Evolutionary conservation across 805 yeast species (phyloP).

Genomic region (Ogataea trehaloabstinens): DNA sequence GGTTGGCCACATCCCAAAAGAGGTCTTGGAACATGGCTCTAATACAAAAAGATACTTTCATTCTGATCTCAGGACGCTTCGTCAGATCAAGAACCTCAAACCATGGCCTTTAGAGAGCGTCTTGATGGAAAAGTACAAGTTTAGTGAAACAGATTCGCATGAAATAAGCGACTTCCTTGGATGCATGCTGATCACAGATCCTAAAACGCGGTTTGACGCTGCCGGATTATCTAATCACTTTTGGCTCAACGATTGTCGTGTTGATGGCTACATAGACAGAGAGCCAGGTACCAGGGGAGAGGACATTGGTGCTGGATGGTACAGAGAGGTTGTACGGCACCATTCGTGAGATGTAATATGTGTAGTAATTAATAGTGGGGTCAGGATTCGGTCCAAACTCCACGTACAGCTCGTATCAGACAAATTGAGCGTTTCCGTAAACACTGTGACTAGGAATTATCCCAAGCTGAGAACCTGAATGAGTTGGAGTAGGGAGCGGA

Average conservation of each 20-base stretch:
- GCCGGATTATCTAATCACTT: slow-evolving; percentile 91
- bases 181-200: slow-evolving; percentile 82
- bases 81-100: slow-evolving; percentile 76
- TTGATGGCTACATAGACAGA: slow-evolving; percentile 75
- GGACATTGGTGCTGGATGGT: slow-evolving; percentile 88
- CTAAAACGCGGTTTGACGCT: slow-evolving; percentile 85
- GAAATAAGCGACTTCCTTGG: slow-evolving; percentile 72
- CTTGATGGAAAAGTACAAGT: slow-evolving; percentile 79
- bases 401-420: no score
- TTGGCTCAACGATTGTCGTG: slow-evolving; percentile 77
- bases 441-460: no score
- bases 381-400: background rate
- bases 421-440: no score
- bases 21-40: slow-evolving; percentile 57
- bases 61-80: slow-evolving; percentile 43
- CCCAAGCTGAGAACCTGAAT: no score
- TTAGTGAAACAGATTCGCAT: slow-evolving; percentile 62
- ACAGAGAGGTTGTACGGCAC: slow-evolving; percentile 49
- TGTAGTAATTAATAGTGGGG: no score
- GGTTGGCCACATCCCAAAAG: slow-evolving; percentile 45
- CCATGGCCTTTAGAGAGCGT: slow-evolving; percentile 89
- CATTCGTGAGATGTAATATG: background rate
- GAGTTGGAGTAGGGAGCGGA: no score
- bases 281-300: slow-evolving; percentile 77
- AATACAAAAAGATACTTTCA: slow-evolving; percentile 45